phyloP scores from a whole-genome alignment of 164 flowering plant species.

The Buxus sempervirens region DNA sequence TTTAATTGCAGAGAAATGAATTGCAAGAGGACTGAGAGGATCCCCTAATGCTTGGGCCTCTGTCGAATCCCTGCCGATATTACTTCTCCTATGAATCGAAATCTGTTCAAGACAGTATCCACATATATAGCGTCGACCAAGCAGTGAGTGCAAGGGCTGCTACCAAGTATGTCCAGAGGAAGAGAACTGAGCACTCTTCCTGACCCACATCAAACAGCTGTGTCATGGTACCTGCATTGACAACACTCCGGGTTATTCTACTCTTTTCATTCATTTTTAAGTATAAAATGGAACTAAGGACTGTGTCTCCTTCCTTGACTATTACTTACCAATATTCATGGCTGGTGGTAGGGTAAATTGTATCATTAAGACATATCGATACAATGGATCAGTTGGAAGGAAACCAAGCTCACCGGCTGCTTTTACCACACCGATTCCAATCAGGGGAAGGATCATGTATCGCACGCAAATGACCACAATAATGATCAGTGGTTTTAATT shows the following conservation, averaged over 20 bases:
- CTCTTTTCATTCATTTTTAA: no score
- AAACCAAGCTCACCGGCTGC: conserved; percentile 51
- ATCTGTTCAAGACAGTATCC: conserved; percentile 36
- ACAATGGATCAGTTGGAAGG: conserved; percentile 67
- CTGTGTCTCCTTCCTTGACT: neutral
- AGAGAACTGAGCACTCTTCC: conserved; percentile 82
- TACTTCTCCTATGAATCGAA: neutral
- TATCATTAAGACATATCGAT: conserved; percentile 64
- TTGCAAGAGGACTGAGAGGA: no score
- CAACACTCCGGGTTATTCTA: neutral
- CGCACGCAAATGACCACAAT: conserved; percentile 53
- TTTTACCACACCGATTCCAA: conserved; percentile 62
- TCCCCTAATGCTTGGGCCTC: neutral
- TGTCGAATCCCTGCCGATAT: neutral
- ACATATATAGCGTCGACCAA: conserved; percentile 81
- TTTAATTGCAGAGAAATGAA: neutral
- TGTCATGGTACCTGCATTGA: conserved; percentile 75
- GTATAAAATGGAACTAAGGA: neutral
- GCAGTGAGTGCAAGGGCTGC: conserved; percentile 72
- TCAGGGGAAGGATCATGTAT: conserved; percentile 50
- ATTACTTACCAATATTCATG: conserved; percentile 67
- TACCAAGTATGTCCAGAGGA: conserved; percentile 79
- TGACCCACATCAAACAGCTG: conserved; percentile 78
- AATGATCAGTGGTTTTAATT: conserved; percentile 30
- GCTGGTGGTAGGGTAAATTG: conserved; percentile 86